Conservation (phyloP, 768 basidiomycete species). For the Clitopilus hobsonii region DNA sequence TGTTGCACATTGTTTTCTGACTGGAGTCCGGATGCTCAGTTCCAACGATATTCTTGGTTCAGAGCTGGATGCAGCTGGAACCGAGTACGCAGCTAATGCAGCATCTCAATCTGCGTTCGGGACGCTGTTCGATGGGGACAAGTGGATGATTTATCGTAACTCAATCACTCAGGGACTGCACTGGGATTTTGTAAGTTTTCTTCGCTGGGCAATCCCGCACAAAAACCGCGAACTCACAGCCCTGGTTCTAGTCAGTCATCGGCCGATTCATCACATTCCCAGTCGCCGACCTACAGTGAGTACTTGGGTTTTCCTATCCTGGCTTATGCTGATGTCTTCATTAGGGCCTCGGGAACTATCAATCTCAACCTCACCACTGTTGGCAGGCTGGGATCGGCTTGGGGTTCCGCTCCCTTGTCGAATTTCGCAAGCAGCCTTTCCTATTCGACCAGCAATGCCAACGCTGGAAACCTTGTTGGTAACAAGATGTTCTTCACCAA, state of each 20-base stretch:
- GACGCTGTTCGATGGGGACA: slow-evolving; percentile 37
- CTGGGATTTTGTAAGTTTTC: slow-evolving; percentile 42
- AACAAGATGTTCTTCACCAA: slow-evolving; percentile 64
- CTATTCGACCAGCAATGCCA: slow-evolving; percentile 35
- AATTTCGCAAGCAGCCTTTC: slow-evolving; percentile 36
- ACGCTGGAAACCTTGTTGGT: slow-evolving; percentile 47
- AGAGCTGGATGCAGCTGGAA: slow-evolving; percentile 57
- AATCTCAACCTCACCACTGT: slow-evolving; percentile 46
- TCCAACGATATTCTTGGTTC: slow-evolving; percentile 58
- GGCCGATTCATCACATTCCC: slow-evolving; percentile 36
- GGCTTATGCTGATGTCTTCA: neutral
- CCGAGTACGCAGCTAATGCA: slow-evolving; percentile 18
- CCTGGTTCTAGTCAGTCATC: slow-evolving; percentile 5
- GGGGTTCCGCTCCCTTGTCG: slow-evolving; percentile 22
- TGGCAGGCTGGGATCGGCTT: slow-evolving; percentile 11
- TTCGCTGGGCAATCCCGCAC: too few species aligned
- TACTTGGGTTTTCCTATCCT: slow-evolving; percentile 29
- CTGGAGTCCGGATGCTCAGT: too few species aligned
- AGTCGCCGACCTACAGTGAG: slow-evolving; percentile 40
- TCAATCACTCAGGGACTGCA: slow-evolving; percentile 34
- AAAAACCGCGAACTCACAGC: neutral
- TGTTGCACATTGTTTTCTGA: neutral
- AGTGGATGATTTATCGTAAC: slow-evolving; percentile 50
- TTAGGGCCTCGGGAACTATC: slow-evolving; percentile 52
- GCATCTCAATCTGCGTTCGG: slow-evolving; percentile 29